These are phyloP conservation scores for Tolypocladium inflatum DNA, from an alignment of 2,329 filamentous ascomycete genomes.

Conservation along the genomic window DNA sequence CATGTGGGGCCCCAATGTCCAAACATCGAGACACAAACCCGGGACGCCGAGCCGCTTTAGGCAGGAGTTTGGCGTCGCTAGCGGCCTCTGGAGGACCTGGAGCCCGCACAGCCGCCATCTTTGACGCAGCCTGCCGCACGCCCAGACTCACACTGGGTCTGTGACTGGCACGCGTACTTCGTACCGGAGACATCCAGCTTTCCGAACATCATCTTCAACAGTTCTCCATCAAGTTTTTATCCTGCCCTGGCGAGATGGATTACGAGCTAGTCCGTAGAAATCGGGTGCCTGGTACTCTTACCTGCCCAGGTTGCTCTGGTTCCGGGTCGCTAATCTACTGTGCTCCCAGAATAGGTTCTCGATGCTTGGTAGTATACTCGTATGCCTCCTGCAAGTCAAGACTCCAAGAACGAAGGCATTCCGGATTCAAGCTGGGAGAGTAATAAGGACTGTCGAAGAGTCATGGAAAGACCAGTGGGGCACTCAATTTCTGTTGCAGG, in stretches of 20 bases:
- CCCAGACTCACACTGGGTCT: neutral
- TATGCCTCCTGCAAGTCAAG: neutral
- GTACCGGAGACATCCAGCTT: neutral
- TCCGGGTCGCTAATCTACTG: neutral
- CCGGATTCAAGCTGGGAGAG: neutral
- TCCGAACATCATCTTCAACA: neutral
- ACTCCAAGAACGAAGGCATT: neutral
- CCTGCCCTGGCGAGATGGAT: no score
- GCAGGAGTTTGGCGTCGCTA: constrained; percentile 1
- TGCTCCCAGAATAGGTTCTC: neutral
- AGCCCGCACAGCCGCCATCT: neutral
- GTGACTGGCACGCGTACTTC: neutral
- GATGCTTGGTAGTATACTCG: neutral
- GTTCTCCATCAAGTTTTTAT: neutral
- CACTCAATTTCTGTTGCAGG: neutral
- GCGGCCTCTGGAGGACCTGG: neutral
- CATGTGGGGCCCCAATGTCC: neutral
- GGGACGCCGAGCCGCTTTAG: constrained; percentile 3
- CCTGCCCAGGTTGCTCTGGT: neutral
- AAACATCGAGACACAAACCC: neutral
- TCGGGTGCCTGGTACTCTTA: neutral
- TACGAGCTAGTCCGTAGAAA: no score
- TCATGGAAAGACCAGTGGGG: neutral
- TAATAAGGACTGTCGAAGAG: neutral
- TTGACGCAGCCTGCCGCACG: neutral